Evolutionary conservation across 2,329 filamentous ascomycete species (phyloP).

Genomic region (Xylaria polymorpha): DNA sequence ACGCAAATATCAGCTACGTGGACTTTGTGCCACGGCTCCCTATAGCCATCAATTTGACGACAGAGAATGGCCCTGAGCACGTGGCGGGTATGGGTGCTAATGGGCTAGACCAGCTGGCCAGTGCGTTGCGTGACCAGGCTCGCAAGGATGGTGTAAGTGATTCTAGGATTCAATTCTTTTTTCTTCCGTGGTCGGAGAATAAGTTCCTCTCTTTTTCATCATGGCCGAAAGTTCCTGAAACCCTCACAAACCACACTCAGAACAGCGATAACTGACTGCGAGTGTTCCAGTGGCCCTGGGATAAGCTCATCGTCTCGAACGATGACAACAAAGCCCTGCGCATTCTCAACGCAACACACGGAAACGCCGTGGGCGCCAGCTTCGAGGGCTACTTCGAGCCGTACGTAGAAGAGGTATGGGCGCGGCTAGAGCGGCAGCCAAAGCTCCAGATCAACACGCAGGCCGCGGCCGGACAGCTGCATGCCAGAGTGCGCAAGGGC

Average conservation of each 20-base stretch:
- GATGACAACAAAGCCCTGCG: conserved; percentile 52
- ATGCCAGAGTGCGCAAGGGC: conserved; percentile 60
- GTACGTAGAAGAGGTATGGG: conserved; percentile 58
- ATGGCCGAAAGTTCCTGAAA: not conserved
- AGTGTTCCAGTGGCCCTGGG: conserved; percentile 64
- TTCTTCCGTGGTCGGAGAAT: not conserved
- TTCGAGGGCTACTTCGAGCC: conserved; percentile 59
- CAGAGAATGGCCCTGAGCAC: conserved; percentile 55
- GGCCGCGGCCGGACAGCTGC: conserved; percentile 64
- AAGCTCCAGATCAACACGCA: conserved; percentile 72
- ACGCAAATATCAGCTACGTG: conserved; percentile 74
- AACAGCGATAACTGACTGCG: not conserved
- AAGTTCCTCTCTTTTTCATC: not conserved
- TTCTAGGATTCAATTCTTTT: not conserved
- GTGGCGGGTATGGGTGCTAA: conserved; percentile 69
- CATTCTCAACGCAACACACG: conserved; percentile 59
- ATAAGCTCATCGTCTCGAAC: conserved; percentile 61
- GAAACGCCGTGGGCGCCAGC: conserved; percentile 55
- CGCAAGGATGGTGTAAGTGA: conserved; percentile 58
- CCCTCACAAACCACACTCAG: not conserved
- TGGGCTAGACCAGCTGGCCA: conserved; percentile 67
- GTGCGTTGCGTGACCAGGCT: conserved; percentile 66
- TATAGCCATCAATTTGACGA: conserved; percentile 62
- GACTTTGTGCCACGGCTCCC: conserved; percentile 71
- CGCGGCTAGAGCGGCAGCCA: conserved; percentile 47